Percentiles rank a stretch among this genome's conserved stretches.
Evolutionary conservation across 2,329 filamentous ascomycete genomes (phyloP).

Genomic region (Volutella citrinella): DNA sequence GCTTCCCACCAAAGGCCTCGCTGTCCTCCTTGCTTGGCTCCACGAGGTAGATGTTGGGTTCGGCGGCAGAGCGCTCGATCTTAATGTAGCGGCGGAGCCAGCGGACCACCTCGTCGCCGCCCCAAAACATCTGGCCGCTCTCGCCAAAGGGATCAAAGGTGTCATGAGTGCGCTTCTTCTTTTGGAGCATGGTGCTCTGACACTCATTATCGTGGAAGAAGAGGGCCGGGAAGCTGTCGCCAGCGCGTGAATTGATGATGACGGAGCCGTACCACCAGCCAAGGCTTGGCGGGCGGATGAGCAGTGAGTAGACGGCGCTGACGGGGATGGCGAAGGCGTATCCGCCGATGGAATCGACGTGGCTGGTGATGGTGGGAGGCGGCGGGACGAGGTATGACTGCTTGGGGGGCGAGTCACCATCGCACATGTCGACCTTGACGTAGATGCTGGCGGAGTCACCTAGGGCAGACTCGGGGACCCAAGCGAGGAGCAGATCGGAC

Average conservation of each 20-base stretch:
- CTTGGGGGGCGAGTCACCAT: slow-evolving; percentile 74
- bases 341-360: slow-evolving; percentile 67
- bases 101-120: slow-evolving; percentile 87
- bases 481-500: slow-evolving; percentile 81
- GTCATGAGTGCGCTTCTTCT: slow-evolving; percentile 79
- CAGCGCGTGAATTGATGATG: slow-evolving; percentile 85
- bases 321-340: slow-evolving; percentile 93
- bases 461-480: slow-evolving; percentile 86
- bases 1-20: slow-evolving; percentile 70
- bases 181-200: slow-evolving; percentile 89
- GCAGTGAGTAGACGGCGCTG: slow-evolving; percentile 83
- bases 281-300: slow-evolving; percentile 85
- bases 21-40: slow-evolving; percentile 85
- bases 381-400: slow-evolving; percentile 90
- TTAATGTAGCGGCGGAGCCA: slow-evolving; percentile 85
- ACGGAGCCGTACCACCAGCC: slow-evolving; percentile 99
- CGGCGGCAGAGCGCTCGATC: slow-evolving; percentile 79
- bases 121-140: slow-evolving; percentile 90
- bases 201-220: slow-evolving; percentile 99
- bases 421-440: slow-evolving; percentile 89
- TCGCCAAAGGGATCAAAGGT: slow-evolving; percentile 89
- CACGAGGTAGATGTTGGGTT: slow-evolving; percentile 87
- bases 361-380: slow-evolving; percentile 79
- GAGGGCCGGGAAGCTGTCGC: slow-evolving; percentile 89
- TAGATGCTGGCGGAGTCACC: slow-evolving; percentile 86